Base-by-base conservation (phyloP, 1,139 yeast genomes). In the Debaryomycetaceae sp. region DNA sequence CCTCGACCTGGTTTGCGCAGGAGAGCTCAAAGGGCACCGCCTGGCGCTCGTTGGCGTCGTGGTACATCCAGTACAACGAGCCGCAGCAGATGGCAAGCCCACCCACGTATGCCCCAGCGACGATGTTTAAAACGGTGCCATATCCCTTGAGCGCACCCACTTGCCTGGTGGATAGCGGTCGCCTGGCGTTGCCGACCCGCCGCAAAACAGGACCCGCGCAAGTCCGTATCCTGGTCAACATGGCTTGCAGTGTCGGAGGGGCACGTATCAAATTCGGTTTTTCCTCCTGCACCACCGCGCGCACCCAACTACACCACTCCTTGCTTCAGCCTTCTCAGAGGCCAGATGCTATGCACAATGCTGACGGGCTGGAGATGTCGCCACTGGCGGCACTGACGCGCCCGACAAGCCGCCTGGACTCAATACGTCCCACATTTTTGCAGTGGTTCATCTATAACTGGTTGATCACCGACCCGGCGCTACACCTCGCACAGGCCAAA, bases 41-140 rank as follows among this genome's bases (percentile, higher is more conserved):
- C 37, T 67, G 72, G 28, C 71, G 44, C 11, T 44, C 43, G 34
- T 61, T 51, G 21, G 73, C 73, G 45, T 67, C 73, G 16, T 48
- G 46, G 40, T 67, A 67, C 27, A 67, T 30, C 30, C 67, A 51
- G 41, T 59, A 65, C 20, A 66, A 49, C 51, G 62, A 63, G 3
- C 67, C 70, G 15, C 53, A 39, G 31, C 65, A 59, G 1, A 66
- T 66, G 9, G 64, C 28, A 21, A 65, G 49, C 2, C 69, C 67
- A 4, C 73, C 73, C 29, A 65, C 46, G 42, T 67, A 67, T 9
- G 68, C 71, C 2, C 71, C 73, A 3, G 68, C 65, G 7, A 63
- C 27, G 16, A 65, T 54, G 40, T 65, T 65, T 24, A 62, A 34
- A 7, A 58, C 45, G 25, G 54, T 47, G 14, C 67, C 63, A 49